Evolutionary conservation across 352 stramenopile genomes (phyloP).

Genomic region (Globisporangium perplexum): DNA sequence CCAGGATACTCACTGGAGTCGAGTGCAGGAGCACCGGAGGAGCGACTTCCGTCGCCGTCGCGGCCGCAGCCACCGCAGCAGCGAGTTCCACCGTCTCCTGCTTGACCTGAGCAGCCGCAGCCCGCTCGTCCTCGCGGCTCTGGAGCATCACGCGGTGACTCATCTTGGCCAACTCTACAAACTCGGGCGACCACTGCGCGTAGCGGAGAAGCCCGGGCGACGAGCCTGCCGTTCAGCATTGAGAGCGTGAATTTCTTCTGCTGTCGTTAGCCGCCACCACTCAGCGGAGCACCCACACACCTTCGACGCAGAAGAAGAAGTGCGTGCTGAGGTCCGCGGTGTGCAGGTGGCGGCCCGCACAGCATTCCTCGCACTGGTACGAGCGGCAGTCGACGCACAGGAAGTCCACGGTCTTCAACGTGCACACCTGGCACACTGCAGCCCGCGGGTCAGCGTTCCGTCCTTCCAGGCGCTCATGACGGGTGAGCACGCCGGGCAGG

Average conservation of each 20-base stretch:
- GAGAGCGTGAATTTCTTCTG: neutral
- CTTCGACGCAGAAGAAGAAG: conserved; percentile 58
- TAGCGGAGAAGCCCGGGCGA: conserved; percentile 26
- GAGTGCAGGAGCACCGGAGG: neutral
- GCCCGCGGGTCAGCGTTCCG: neutral
- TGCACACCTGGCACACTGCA: conserved; percentile 51
- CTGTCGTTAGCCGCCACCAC: too few species aligned
- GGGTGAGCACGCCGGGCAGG: neutral
- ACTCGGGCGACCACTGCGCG: conserved; percentile 33
- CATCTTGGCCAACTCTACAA: conserved; percentile 42
- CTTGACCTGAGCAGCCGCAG: neutral
- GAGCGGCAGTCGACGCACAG: conserved; percentile 45
- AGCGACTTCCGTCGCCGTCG: neutral
- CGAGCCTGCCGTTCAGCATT: neutral
- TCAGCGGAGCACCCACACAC: conserved; percentile 20
- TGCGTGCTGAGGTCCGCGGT: conserved; percentile 20
- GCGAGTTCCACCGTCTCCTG: neutral
- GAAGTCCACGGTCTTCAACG: conserved; percentile 35
- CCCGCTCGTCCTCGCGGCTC: conserved; percentile 5
- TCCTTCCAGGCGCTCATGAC: neutral
- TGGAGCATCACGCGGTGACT: conserved; percentile 15
- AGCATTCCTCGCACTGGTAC: conserved; percentile 62
- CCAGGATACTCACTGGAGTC: neutral
- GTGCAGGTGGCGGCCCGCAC: conserved; percentile 27
- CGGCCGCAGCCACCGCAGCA: neutral